Evolutionary conservation across 2,329 filamentous ascomycete species (phyloP).

Genomic region (Hypoxylon sp.): DNA sequence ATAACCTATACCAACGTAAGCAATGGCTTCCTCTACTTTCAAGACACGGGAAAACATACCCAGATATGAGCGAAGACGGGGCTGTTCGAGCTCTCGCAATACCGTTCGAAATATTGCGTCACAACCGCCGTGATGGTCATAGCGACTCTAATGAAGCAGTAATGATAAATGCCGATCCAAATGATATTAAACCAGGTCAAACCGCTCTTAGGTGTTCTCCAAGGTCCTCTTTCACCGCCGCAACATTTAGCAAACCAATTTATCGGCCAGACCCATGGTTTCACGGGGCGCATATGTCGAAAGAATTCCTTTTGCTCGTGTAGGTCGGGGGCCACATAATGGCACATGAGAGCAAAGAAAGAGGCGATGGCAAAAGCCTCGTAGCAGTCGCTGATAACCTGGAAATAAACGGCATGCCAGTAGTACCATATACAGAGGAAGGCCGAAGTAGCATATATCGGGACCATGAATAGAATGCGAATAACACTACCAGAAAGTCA

Average conservation of each 20-base stretch:
- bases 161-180: conserved; percentile 87
- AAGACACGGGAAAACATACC: conserved; percentile 63
- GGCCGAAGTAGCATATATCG: conserved; percentile 81
- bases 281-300: conserved; percentile 73
- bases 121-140: conserved; percentile 85
- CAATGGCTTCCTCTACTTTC: conserved; percentile 8
- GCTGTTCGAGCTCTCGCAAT: conserved; percentile 84
- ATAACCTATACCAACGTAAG: conserved; percentile 64
- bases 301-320: conserved; percentile 89
- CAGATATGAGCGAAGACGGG: conserved; percentile 88
- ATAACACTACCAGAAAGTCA: conserved; percentile 73
- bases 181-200: conserved; percentile 93
- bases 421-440: conserved; percentile 83
- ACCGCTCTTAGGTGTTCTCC: conserved; percentile 83
- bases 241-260: conserved; percentile 79
- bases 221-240: conserved; percentile 76
- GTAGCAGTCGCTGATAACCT: conserved; percentile 86
- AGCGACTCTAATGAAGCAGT: conserved; percentile 83
- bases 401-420: conserved; percentile 83
- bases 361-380: conserved; percentile 90
- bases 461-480: conserved; percentile 90
- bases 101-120: conserved; percentile 76
- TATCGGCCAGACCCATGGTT: conserved; percentile 82
- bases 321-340: conserved; percentile 82
- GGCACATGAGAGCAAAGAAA: conserved; percentile 86